Base-by-base conservation (phyloP, 2,329 filamentous ascomycete genomes). In the Fonsecaea erecta region DNA sequence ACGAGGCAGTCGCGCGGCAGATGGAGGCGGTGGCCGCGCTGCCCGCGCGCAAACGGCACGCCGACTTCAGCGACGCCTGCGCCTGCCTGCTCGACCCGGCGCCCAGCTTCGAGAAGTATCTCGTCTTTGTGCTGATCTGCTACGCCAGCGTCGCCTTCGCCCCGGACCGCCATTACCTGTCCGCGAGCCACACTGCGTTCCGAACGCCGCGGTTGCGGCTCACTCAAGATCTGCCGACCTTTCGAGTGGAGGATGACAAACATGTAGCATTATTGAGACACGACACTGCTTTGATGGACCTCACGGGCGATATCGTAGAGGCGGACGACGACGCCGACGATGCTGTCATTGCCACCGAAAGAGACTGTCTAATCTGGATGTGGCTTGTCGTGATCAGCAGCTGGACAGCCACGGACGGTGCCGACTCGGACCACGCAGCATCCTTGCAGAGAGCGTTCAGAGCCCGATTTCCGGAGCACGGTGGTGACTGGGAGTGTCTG, bases 51-150 rank as follows among this genome's bases (percentile, higher is more conserved):
- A 58, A 32, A n/a, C 55, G 55, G 5, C 18, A 46, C 55, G n/a
- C 28, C n/a, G 55, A 58, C 40, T 58, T 58, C 55, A 46, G 40
- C 21, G 32, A 58, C 24, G 55, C 55, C 12, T 58, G 55, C 26
- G 18, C 55, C 37, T 58, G 55, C 37, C 55, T 58, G 35, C 24
- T 51, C 21, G 55, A 46, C 12, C 28, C 18, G 12, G 55, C 34
- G 14, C 55, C 55, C 11, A 11, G 34, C 26, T 51, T 58, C 34
- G 55, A 58, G 21, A 58, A 58, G 26, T 58, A 46, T 21, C 55
- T 58, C 24, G 16, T 46, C 3, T 48, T 58, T 28, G 55, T 40
- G 40, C 55, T 58, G 24, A 26, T 58, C 3, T 48, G 34, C 18
- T 58, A 40, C 37, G 40, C 18, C 5, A 51, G 55, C 26, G n/a